A percentile compares a stretch with the other conserved stretches of the same genome.
phyloP scores from a whole-genome alignment of 768 basidiomycete species.

The Tulasnella sp. region DNA sequence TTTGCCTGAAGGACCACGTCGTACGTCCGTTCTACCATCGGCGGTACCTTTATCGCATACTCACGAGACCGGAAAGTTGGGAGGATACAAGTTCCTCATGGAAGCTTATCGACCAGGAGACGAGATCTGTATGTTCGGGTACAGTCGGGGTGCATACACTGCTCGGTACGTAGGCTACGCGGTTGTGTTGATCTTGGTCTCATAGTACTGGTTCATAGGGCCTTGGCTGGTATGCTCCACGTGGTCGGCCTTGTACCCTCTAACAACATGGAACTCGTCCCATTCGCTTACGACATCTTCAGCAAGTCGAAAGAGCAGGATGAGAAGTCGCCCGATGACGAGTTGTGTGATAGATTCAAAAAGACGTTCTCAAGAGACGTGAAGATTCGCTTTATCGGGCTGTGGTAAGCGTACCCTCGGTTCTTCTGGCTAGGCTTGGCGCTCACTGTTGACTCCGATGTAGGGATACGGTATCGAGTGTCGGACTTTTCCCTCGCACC shows the following conservation, averaged over 20 bases:
- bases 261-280: slow-evolving; percentile 56
- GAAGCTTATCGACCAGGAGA: slow-evolving; percentile 36
- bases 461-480: slow-evolving; percentile 12
- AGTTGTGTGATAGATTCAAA: slow-evolving; percentile 46
- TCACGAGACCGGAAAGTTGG: slow-evolving; percentile 1
- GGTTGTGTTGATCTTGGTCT: not conserved
- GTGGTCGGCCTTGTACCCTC: slow-evolving; percentile 49
- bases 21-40: slow-evolving; percentile 19
- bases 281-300: slow-evolving; percentile 66
- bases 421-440: accelerated
- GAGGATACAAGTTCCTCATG: slow-evolving; percentile 16
- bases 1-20: slow-evolving; percentile 53
- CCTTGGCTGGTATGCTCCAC: slow-evolving; percentile 17
- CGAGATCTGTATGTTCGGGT: slow-evolving; percentile 73
- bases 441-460: not conserved
- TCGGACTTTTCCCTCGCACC: slow-evolving; percentile 6
- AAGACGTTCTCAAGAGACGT: slow-evolving; percentile 53
- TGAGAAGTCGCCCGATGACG: not conserved
- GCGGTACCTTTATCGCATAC: slow-evolving; percentile 25
- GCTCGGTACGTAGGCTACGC: slow-evolving; percentile 22
- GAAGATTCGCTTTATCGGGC: slow-evolving; percentile 61
- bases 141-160: slow-evolving; percentile 64
- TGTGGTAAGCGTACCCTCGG: slow-evolving; percentile 39
- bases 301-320: slow-evolving; percentile 31
- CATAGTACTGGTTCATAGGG: not conserved